Conservation (phyloP, 257 asterid genomes). For the Dorcoceras hygrometricum region DNA sequence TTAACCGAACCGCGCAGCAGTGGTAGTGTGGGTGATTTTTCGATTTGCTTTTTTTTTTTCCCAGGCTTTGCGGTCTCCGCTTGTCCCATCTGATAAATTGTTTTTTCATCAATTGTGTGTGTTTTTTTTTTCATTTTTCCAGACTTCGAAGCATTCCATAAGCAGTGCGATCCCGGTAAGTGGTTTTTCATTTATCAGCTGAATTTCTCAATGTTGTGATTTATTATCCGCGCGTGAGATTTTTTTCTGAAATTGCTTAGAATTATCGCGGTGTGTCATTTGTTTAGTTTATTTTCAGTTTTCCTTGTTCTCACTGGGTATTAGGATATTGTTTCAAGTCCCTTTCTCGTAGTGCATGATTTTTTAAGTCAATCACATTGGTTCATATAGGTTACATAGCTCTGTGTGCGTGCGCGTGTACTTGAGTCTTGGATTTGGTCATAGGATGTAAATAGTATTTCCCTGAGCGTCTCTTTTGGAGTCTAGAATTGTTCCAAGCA, state of each 20-base stretch:
- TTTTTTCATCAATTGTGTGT: neutral
- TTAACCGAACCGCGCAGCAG: neutral
- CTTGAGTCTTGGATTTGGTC: neutral
- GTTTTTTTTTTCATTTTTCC: neutral
- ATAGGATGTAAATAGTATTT: too few relatives aligned
- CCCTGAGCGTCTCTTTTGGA: neutral
- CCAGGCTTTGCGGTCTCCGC: neutral
- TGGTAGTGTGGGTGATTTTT: neutral
- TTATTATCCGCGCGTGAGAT: neutral
- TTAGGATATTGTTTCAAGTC: neutral
- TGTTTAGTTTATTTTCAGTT: neutral
- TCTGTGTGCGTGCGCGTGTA: neutral
- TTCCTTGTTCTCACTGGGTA: neutral
- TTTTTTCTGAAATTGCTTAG: too few relatives aligned
- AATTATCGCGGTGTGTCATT: neutral
- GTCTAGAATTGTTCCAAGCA: neutral
- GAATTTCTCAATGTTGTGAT: neutral
- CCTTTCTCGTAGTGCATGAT: neutral
- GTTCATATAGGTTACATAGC: neutral
- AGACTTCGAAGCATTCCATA: slow-evolving; percentile 39
- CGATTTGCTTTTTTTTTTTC: neutral
- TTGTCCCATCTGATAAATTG: neutral
- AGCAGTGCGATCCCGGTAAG: slow-evolving; percentile 53
- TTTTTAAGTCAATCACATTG: neutral
- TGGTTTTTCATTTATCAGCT: neutral